Percentiles rank a stretch among this genome's conserved stretches.
Conservation (phyloP, 2,329 filamentous ascomycete genomes). For the Stachybotrys chlorohalonatus region DNA sequence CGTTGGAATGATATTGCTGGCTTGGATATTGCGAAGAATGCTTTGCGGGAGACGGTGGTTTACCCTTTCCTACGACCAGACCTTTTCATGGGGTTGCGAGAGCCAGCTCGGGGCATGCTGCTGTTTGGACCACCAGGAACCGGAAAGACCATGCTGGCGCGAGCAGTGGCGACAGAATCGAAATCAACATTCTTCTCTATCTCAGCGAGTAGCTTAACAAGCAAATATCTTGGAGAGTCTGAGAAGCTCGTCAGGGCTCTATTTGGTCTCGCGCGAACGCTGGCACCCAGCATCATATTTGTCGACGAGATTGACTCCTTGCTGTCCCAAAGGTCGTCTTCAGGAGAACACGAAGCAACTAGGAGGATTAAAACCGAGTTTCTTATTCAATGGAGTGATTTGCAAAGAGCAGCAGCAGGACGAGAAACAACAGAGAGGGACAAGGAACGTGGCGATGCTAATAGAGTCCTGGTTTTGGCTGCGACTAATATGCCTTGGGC, state of each 20-base stretch:
- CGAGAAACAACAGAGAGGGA: conserved; percentile 60
- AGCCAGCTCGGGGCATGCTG: conserved; percentile 90
- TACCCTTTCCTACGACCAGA: conserved; percentile 95
- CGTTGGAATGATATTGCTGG: conserved; percentile 93
- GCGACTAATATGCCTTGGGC: conserved; percentile 97
- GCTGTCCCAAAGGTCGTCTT: conserved; percentile 72
- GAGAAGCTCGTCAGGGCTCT: conserved; percentile 93
- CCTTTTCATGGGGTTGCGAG: conserved; percentile 88
- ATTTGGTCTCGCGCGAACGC: conserved; percentile 77
- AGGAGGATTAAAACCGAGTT: conserved; percentile 96
- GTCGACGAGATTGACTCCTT: conserved; percentile 97
- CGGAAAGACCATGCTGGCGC: conserved; percentile 94
- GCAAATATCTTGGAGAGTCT: conserved; percentile 91
- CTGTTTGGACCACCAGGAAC: conserved; percentile 96
- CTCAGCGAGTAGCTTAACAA: conserved; percentile 86
- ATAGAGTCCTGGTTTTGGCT: conserved; percentile 82
- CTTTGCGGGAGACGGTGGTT: conserved; percentile 89
- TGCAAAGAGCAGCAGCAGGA: conserved; percentile 85
- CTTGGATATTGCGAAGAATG: conserved; percentile 80
- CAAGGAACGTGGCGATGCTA: conserved; percentile 69
- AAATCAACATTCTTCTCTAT: conserved; percentile 96
- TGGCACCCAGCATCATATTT: conserved; percentile 95
- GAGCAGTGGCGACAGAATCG: conserved; percentile 86
- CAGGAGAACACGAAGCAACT: conserved; percentile 86
- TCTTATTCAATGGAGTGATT: conserved; percentile 91